Conservation (phyloP, 2,329 filamentous ascomycete species). For the Parasarocladium wereldwijsianum region DNA sequence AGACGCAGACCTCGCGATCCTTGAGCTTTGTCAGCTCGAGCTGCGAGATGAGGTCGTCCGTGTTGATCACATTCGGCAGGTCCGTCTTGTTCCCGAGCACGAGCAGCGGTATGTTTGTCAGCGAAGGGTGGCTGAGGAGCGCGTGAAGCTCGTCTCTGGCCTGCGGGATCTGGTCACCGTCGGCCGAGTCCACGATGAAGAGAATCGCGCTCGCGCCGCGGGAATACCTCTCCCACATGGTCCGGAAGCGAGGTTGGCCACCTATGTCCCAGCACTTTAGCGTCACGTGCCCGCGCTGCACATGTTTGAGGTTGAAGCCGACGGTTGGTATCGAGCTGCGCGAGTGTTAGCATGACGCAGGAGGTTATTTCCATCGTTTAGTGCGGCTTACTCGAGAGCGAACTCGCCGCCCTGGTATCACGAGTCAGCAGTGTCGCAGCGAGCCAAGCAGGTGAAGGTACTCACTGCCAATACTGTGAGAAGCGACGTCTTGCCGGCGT, state of each 20-base stretch:
- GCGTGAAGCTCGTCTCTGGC: constrained; percentile 88
- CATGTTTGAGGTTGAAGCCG: constrained; percentile 97
- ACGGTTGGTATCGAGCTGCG: constrained; percentile 91
- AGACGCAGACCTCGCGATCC: constrained; percentile 91
- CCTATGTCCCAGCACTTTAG: constrained; percentile 99
- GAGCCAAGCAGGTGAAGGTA: constrained; percentile 8
- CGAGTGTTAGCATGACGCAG: constrained; percentile 5
- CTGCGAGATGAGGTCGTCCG: constrained; percentile 89
- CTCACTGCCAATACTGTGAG: constrained; percentile 89
- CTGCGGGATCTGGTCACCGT: constrained; percentile 62
- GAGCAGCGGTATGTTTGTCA: constrained; percentile 81
- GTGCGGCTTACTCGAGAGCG: constrained; percentile 74
- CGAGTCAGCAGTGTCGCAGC: constrained; percentile 1
- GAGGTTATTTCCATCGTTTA: background rate
- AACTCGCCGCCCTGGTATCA: constrained; percentile 80
- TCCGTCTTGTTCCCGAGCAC: constrained; percentile 97
- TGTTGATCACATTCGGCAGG: constrained; percentile 74
- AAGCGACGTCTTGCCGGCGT: constrained; percentile 93
- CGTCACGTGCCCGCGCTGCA: constrained; percentile 95
- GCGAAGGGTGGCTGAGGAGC: constrained; percentile 67
- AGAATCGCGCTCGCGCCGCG: constrained; percentile 95
- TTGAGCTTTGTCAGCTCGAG: constrained; percentile 81
- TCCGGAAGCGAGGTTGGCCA: constrained; percentile 88
- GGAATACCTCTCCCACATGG: constrained; percentile 99
- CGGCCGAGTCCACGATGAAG: constrained; percentile 95